These are phyloP conservation scores for Aureoboletus auriporus DNA, from an alignment of 768 basidiomycete species.

Conservation along the genomic window DNA sequence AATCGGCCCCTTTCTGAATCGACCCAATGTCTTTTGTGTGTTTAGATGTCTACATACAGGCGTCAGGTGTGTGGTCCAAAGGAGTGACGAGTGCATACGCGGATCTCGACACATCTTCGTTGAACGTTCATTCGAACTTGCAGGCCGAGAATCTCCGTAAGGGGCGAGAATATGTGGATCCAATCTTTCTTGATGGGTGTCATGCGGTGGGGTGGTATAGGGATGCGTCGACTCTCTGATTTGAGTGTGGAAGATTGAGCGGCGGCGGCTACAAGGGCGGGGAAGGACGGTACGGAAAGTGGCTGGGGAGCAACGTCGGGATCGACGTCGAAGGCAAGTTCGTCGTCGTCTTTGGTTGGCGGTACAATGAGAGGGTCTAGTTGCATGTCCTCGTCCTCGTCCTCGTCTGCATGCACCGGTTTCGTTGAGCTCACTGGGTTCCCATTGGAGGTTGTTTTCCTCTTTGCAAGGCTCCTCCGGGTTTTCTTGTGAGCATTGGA, in stretches of 20 bases:
- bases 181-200: slow-evolving; percentile 95
- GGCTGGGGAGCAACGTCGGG: slow-evolving; percentile 42
- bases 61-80: slow-evolving; percentile 1
- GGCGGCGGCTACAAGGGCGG: slow-evolving; percentile 60
- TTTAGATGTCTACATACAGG: slow-evolving; percentile 71
- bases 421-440: slow-evolving; percentile 7
- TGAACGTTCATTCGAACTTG: slow-evolving; percentile 98
- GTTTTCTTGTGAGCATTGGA: slow-evolving; percentile 39
- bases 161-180: slow-evolving; percentile 90
- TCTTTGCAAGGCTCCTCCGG: slow-evolving; percentile 42
- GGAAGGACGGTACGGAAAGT: slow-evolving; percentile 60
- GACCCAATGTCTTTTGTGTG: slow-evolving; percentile 92
- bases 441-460: slow-evolving; percentile 17
- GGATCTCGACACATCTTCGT: slow-evolving; percentile 84
- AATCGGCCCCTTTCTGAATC: slow-evolving; percentile 95
- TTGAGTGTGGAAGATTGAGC: slow-evolving; percentile 51
- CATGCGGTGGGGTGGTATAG: slow-evolving; percentile 96
- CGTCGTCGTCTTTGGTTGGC: slow-evolving; percentile 45
- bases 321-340: slow-evolving; percentile 56
- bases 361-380: slow-evolving; percentile 11
- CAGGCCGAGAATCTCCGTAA: slow-evolving; percentile 91
- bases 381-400: slow-evolving; percentile 32
- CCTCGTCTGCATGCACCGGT: not conserved
- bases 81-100: slow-evolving; percentile 52
- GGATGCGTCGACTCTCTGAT: slow-evolving; percentile 83